Base-by-base conservation (phyloP, 768 basidiomycete species). In the Chlorophyllum brunneum region DNA sequence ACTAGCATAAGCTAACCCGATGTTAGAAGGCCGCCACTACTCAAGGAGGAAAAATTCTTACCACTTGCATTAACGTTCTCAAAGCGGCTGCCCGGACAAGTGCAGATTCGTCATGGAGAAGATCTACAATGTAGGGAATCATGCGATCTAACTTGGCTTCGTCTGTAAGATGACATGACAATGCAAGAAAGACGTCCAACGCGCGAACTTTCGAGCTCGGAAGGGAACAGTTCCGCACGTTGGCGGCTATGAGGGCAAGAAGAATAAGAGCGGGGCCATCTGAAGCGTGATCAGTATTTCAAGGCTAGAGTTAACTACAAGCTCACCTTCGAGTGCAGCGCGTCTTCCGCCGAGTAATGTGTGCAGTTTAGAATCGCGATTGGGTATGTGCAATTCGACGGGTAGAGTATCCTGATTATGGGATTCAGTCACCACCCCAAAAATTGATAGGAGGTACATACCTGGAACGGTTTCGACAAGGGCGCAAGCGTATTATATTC, bases 101-200 rank as follows among this genome's bases (percentile, higher is more conserved):
- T 0, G 92, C 82, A 1, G 82, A 79, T 16, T 95, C 94, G 60
- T 99, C 95, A 54, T 88, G 84, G 16, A 97, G 67, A 4, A 98
- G 73, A 33, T 94, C 91, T 1, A 98, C 85, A 23, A 95, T 80
- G 58, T 94, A 98, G 0, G 97, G 97, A 2, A 95, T 77, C 73
- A 97, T 82, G 1, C 95, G 82, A 64, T 99, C 97, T 46, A 98
- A 70, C 64, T 95, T 95, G 2, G 94, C 92, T 66, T 98, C 97
- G 61, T 98, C 97, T 0, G 92, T 92, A 30, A 98, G 73, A 59
- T 88, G 87, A 9, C 80, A 78, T 6, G 82, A 78, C 13, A 98
- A 72, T 0, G 90, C 89, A 22, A 97, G 76, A 51, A 97, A 86
- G 4, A 95, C 77, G 60, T 98, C 93, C 41, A 98, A 68, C 1